phyloP scores from a whole-genome alignment of 1,284 basidiomycete species.

The Microbotryomycetes sp. region DNA sequence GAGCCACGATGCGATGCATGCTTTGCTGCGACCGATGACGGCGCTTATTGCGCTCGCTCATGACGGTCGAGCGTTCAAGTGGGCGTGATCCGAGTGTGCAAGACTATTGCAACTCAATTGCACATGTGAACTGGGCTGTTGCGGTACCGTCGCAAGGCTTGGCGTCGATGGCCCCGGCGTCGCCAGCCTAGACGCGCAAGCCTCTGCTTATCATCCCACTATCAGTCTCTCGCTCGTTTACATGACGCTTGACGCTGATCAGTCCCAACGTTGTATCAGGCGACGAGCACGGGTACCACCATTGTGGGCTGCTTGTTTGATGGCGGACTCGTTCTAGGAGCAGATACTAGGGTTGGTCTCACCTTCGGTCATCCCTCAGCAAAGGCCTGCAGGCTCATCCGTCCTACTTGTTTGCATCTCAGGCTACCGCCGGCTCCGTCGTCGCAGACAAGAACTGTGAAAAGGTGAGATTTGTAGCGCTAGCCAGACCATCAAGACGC shows the following conservation, averaged over 20 bases:
- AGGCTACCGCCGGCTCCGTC: constrained; percentile 74
- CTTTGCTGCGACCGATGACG: too few species aligned
- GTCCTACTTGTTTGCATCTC: not conserved
- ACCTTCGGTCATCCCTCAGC: not conserved
- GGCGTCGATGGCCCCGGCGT: too few species aligned
- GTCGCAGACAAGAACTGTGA: constrained; percentile 99
- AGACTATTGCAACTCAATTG: too few species aligned
- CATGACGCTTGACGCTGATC: too few species aligned
- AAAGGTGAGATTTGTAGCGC: constrained; percentile 56
- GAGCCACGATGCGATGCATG: not conserved
- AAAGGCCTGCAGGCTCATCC: too few species aligned
- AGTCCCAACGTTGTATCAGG: constrained; percentile 36
- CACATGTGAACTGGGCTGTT: too few species aligned
- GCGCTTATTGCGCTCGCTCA: too few species aligned
- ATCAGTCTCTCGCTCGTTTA: not conserved
- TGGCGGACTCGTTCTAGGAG: constrained; percentile 82
- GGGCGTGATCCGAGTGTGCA: too few species aligned
- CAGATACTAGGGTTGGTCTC: constrained; percentile 74
- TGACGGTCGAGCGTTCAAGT: too few species aligned
- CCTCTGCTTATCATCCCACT: not conserved
- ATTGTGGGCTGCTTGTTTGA: constrained; percentile 89
- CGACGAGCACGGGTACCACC: constrained; percentile 60
- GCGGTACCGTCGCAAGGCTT: too few species aligned
- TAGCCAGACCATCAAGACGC: not conserved
- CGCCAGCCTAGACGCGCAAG: too few species aligned